Evolutionary conservation across 805 yeast genomes (phyloP).

Genomic region (Huiozyma sinensis): DNA sequence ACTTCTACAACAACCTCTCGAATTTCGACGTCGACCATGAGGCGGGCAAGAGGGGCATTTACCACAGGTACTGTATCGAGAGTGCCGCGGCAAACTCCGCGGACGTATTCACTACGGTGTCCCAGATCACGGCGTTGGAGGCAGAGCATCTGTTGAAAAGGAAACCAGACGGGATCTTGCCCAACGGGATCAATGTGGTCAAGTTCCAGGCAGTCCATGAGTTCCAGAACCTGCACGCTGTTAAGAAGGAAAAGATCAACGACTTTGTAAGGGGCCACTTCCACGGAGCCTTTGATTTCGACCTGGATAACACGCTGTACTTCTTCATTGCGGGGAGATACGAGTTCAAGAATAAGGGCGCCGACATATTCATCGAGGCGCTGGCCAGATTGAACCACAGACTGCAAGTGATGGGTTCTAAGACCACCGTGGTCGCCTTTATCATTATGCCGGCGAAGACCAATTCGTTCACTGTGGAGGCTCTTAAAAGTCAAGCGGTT

Average conservation of each 20-base stretch:
- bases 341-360: slow-evolving; percentile 94
- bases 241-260: slow-evolving; percentile 81
- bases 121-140: slow-evolving; percentile 95
- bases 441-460: slow-evolving; percentile 97
- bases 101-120: slow-evolving; percentile 94
- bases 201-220: slow-evolving; percentile 97
- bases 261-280: slow-evolving; percentile 95
- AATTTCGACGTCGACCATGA: slow-evolving; percentile 92
- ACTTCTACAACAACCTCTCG: slow-evolving; percentile 84
- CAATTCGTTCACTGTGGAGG: slow-evolving; percentile 89
- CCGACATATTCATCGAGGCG: slow-evolving; percentile 86
- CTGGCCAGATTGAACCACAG: slow-evolving; percentile 85
- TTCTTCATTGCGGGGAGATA: slow-evolving; percentile 96
- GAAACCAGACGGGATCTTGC: slow-evolving; percentile 96
- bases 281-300: slow-evolving; percentile 93
- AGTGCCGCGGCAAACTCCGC: slow-evolving; percentile 93
- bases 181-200: slow-evolving; percentile 91
- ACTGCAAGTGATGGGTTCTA: slow-evolving; percentile 70
- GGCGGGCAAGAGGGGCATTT: slow-evolving; percentile 95
- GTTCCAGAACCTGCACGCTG: slow-evolving; percentile 91
- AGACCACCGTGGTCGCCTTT: slow-evolving; percentile 90
- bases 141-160: slow-evolving; percentile 86
- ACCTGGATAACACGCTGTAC: slow-evolving; percentile 84
- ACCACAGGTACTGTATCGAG: slow-evolving; percentile 94
- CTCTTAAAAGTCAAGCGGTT: slow-evolving; percentile 92